Evolutionary conservation across 495 filamentous ascomycete species (phyloP).

Genomic region (Neurospora pannonica): DNA sequence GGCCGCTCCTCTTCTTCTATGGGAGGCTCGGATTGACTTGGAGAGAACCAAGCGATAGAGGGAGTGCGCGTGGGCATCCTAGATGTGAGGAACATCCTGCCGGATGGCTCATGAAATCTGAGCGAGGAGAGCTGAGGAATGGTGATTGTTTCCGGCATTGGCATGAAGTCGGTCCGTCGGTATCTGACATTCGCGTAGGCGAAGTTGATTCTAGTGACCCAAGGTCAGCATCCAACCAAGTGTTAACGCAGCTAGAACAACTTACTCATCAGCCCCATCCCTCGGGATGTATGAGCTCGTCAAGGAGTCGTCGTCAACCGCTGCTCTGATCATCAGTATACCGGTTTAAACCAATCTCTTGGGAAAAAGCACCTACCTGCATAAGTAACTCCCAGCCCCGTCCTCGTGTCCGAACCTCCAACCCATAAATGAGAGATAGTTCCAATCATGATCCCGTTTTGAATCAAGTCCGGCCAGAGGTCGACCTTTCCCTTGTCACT

Average conservation of each 20-base stretch:
- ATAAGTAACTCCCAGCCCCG: slow-evolving; percentile 20
- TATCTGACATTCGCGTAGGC: not conserved
- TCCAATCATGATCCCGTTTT: not conserved
- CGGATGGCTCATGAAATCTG: slow-evolving; percentile 18
- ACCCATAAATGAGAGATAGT: slow-evolving; percentile 17
- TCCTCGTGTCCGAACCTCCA: slow-evolving; percentile 7
- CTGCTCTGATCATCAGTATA: not conserved
- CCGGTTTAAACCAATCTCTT: not conserved
- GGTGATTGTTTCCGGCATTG: not conserved
- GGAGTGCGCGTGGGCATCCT: not conserved
- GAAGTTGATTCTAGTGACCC: slow-evolving; percentile 9
- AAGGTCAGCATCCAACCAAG: not conserved
- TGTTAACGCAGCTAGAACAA: not conserved
- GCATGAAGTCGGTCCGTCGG: not conserved
- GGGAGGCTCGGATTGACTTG: not conserved
- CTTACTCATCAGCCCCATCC: slow-evolving; percentile 18
- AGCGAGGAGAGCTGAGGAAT: slow-evolving; percentile 16
- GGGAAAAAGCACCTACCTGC: slow-evolving; percentile 16
- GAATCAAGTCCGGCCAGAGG: not conserved
- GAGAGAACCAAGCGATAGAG: slow-evolving; percentile 8
- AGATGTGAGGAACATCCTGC: slow-evolving; percentile 20
- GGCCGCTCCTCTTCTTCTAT: slow-evolving; percentile 4
- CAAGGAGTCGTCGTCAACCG: not conserved
- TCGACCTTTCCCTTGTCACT: slow-evolving; percentile 9
- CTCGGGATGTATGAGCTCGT: slow-evolving; percentile 15